These are phyloP conservation scores for Daldinia sp. DNA, from an alignment of 2,329 filamentous ascomycete species.

Conservation along the genomic window DNA sequence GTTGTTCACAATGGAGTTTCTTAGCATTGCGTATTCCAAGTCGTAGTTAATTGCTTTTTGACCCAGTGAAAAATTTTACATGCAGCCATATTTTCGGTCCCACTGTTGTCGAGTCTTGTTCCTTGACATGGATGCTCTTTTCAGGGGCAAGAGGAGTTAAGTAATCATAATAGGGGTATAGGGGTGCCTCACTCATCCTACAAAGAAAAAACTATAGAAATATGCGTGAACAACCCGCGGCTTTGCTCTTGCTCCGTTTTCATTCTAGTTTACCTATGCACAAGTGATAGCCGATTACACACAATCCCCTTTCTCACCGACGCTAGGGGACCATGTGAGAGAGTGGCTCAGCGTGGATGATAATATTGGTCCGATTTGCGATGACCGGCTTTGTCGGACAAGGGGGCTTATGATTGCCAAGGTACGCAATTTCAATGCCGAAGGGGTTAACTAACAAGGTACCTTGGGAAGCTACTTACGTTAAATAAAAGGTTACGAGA, in stretches of 20 bases:
- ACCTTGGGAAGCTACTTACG: not conserved
- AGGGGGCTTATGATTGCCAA: not conserved
- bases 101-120: not conserved
- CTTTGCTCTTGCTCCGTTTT: constrained; percentile 1
- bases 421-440: constrained; percentile 2
- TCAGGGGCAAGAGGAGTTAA: not conserved
- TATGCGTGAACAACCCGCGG: constrained; percentile 6
- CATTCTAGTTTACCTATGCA: constrained; percentile 3
- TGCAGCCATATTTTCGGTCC: not conserved
- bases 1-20: constrained; percentile 2
- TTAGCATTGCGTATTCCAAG: not conserved
- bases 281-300: constrained; percentile 19
- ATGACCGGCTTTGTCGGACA: constrained; percentile 6
- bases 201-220: too few relatives aligned
- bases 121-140: not conserved
- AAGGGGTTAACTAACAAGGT: not conserved
- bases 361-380: not conserved
- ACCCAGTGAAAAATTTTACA: constrained; percentile 4
- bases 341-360: constrained; percentile 22
- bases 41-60: not conserved
- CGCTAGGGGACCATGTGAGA: constrained; percentile 3
- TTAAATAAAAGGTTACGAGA: constrained; percentile 1
- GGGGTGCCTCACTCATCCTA: not conserved
- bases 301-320: not conserved
- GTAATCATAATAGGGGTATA: constrained; percentile 1